Base-by-base conservation (phyloP, 208 protist species). In the Trypanosoma vivax region DNA sequence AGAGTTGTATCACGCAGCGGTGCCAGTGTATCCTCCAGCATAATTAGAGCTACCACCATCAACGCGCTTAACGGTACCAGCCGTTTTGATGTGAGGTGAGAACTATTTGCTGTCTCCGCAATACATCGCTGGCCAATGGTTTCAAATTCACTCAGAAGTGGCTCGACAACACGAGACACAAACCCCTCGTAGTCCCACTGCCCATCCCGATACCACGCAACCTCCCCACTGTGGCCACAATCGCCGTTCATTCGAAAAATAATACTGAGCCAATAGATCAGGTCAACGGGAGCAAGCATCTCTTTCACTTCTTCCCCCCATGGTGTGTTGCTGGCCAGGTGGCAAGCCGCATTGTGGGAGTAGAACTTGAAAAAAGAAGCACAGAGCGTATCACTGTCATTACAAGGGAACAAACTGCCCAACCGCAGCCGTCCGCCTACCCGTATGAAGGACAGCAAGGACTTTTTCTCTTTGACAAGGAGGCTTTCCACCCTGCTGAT, bases 1-100 rank as follows among this genome's bases (percentile, higher is more conserved):
- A 86, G 71, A 25, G 38, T 4, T 5, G 65, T 52, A 18, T 82
- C 70, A 9, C 55, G 64, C 14, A 91, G 62, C 0, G 76, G 79
- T 33, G 58, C 49, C 7, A 82, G 25, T 14, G 57, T 54, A 28
- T 70, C 37, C 59, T 86, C 64, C 53, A 84, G 63, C 33, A 80
- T 27, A 14, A 52, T 37, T 30, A 81, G 46, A 16, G 53, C 51
- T 10, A 65, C 54, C 13, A 74, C 48, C 5, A 84, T 33, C 28
- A 81, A 24, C n/a, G 38, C 19, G 30, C 18, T 34, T 28, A 70
- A 34, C 7, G 50, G 54, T 19, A 45, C 50, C 11, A 55, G 25
- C 28, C 60, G 25, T 19, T 50, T 30, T 16, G 49, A 25, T 1
- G 35, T 48, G 1, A 24, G 16, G 30, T 33, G 16, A 11, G 0